Conservation (phyloP, 192 early-diverging fungal species). For the Rhizophagus sp. region DNA sequence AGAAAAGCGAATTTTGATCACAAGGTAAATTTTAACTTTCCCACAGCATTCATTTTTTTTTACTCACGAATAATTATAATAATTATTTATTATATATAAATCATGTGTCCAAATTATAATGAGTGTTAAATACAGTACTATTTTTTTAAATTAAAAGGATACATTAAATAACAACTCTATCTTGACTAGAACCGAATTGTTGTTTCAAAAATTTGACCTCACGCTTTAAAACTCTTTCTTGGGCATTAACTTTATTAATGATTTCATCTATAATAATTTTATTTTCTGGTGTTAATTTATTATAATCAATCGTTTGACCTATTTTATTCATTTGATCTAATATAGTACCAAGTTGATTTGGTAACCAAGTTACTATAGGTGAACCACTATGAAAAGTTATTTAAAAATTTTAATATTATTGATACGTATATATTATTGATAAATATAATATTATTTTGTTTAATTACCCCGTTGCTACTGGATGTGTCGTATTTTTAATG, state of each 20-base stretch:
- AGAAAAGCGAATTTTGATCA: too few relatives aligned
- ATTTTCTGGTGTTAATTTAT: constrained; percentile 58
- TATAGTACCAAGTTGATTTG: constrained; percentile 67
- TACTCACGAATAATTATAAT: too few relatives aligned
- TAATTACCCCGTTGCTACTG: constrained; percentile 68
- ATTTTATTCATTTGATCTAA: constrained; percentile 64
- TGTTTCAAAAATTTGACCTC: constrained; percentile 62
- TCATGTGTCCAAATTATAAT: too few relatives aligned
- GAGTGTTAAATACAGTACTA: too few relatives aligned
- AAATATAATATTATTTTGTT: too few relatives aligned
- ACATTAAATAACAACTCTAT: constrained; percentile 11
- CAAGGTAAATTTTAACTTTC: too few relatives aligned
- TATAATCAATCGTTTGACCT: constrained; percentile 53
- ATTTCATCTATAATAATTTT: constrained; percentile 63
- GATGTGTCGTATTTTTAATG: constrained; percentile 71
- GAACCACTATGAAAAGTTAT: constrained; percentile 49
- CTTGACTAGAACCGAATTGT: constrained; percentile 24
- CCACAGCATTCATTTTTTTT: too few relatives aligned
- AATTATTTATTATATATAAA: too few relatives aligned
- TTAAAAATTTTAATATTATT: too few relatives aligned
- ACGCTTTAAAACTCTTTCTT: constrained; percentile 62
- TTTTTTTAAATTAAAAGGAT: too few relatives aligned
- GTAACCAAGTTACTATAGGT: constrained; percentile 70
- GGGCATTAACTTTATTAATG: constrained; percentile 55
- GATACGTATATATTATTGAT: too few relatives aligned